A percentile compares a stretch with the other conserved stretches of the same genome.
Evolutionary conservation across 352 stramenopile genomes (phyloP).

Genomic region (Hyaloperonospora arabidopsidis): DNA sequence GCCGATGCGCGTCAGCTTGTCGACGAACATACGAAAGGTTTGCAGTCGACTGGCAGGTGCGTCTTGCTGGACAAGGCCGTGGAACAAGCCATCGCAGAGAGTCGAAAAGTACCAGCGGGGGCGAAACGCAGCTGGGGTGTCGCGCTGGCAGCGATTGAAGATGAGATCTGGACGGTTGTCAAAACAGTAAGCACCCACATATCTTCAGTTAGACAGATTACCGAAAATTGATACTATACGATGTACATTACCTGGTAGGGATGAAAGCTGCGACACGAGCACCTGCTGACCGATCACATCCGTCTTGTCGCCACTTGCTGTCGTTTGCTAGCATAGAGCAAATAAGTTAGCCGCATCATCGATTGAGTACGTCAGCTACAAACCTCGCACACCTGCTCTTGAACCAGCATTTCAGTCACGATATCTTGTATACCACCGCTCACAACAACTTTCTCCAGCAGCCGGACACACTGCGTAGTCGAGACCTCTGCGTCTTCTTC

Average conservation of each 20-base stretch:
- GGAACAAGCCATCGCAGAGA: conserved; percentile 42
- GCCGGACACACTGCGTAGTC: conserved; percentile 35
- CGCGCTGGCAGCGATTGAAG: conserved; percentile 45
- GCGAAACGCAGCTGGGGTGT: conserved; percentile 40
- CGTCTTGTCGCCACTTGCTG: conserved; percentile 3
- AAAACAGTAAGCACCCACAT: background rate
- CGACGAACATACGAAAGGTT: conserved; percentile 48
- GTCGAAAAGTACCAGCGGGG: conserved; percentile 37
- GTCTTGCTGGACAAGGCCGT: conserved; percentile 8
- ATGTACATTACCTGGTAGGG: conserved; percentile 38
- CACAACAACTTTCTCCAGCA: conserved; percentile 34
- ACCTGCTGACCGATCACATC: conserved; percentile 26
- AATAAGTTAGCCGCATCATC: background rate
- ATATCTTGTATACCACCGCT: conserved; percentile 24
- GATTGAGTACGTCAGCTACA: background rate
- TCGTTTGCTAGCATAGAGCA: conserved; percentile 9
- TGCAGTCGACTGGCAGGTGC: conserved; percentile 3
- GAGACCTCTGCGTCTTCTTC: conserved; percentile 32
- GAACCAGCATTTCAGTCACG: conserved; percentile 31
- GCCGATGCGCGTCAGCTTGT: conserved; percentile 57
- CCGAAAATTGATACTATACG: background rate
- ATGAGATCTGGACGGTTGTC: conserved; percentile 39
- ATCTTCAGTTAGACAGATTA: background rate
- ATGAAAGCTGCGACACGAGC: conserved; percentile 36
- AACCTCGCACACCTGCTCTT: conserved; percentile 23